These are phyloP conservation scores for Conticribra weissflogii DNA, from an alignment of 108 stramenopile species.

Conservation along the genomic window DNA sequence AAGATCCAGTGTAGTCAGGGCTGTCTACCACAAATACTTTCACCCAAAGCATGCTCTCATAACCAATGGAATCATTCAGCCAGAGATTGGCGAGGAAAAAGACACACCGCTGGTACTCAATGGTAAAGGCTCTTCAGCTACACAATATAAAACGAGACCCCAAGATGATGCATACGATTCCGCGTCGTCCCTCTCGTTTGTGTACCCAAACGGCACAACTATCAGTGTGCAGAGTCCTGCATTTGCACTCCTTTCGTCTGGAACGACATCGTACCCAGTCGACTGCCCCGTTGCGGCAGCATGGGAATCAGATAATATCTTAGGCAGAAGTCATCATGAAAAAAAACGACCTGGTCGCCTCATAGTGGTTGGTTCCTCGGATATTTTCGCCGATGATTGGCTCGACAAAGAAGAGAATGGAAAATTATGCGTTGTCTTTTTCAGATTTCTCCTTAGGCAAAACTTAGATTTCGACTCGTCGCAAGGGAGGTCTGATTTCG, in stretches of 20 bases:
- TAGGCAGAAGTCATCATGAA: not conserved
- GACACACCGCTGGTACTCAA: constrained; percentile 10
- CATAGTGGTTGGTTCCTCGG: constrained; percentile 69
- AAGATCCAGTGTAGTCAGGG: constrained; percentile 58
- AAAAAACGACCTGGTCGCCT: constrained; percentile 56
- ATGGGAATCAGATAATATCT: constrained; percentile 51
- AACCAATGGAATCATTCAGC: constrained; percentile 74
- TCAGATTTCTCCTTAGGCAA: constrained; percentile 51
- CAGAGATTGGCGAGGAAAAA: constrained; percentile 53
- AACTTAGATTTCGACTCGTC: constrained; percentile 42
- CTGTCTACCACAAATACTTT: constrained; percentile 75
- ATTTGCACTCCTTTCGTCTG: constrained; percentile 65
- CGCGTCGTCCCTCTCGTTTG: constrained; percentile 56
- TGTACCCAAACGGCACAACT: constrained; percentile 82
- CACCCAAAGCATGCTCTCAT: constrained; percentile 87
- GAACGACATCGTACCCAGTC: constrained; percentile 80
- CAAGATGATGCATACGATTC: constrained; percentile 24
- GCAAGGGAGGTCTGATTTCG: constrained; percentile 43
- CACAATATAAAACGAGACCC: constrained; percentile 2
- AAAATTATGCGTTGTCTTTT: constrained; percentile 58
- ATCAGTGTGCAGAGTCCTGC: constrained; percentile 68
- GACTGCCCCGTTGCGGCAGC: constrained; percentile 77
- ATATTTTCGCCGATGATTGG: constrained; percentile 80
- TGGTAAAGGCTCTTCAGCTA: not conserved
- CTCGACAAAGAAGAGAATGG: constrained; percentile 82